Base-by-base conservation (phyloP, 306 rosid species). In the Casuarina equisetifolia region DNA sequence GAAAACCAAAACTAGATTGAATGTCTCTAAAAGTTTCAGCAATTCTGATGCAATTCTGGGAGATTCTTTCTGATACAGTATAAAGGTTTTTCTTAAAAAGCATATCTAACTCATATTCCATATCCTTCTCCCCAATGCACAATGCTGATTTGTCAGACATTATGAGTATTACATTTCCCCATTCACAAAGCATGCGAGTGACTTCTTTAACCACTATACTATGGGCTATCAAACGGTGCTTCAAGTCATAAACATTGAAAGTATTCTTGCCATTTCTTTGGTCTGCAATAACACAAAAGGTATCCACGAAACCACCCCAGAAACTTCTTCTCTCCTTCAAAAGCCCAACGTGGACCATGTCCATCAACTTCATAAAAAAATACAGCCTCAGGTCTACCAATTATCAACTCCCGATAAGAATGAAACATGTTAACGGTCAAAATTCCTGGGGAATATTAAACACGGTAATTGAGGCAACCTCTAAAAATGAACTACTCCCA, bases 291-390 rank as follows among this genome's bases (percentile, higher is more conserved):
- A 92, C 95, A 81, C 97, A 95, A 74, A 66, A 95, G 99, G 82
- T 92, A 95, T 63, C 99, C 99, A 40, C 99, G 97, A 76, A 95
- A 95, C 97, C 97, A 95, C 77, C 99, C 97, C 49, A 95, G 70
- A 80, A 92, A 84, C 81, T 90, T 95, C 85, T 95, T 95, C 83
- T 95, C 96, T 75, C 99, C 99, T 85, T 95, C 99, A 79, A 92
- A 95, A 53, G 99, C 99, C 99, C 97, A 95, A 82, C 99, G 92
- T 40, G 99, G 99, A 81, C 99, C 99, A 70, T 96, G 98, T 8
- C 99, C 99, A 84, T 95, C 99, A 82, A 95, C 91, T 86, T 95
- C 99, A 78, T 95, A 95, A 83, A 95, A 92, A 79, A 89, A 95
- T 7, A 92, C 97, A 6, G 99, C 99, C 86, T 95, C 99, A 38